These are phyloP conservation scores for Alopecurus myosuroides DNA, from an alignment of 176 grass and related monocot species.

Conservation along the genomic window DNA sequence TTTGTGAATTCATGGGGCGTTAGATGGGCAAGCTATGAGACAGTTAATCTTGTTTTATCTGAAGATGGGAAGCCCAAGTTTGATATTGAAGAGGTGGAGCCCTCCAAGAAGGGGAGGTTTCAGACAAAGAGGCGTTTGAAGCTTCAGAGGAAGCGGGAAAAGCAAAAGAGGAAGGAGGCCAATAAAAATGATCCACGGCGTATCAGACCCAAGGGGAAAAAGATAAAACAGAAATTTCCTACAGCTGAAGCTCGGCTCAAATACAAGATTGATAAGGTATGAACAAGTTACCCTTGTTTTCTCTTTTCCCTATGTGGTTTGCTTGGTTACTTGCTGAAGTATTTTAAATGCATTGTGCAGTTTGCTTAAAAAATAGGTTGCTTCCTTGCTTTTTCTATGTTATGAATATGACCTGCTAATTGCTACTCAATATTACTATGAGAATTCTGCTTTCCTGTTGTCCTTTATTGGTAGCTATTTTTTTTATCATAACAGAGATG, in stretches of 20 bases:
- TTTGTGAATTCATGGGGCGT: slow-evolving; percentile 22
- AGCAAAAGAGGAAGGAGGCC: slow-evolving; percentile 61
- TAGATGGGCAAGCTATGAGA: slow-evolving; percentile 52
- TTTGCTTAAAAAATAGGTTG: not conserved
- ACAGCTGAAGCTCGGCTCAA: slow-evolving; percentile 68
- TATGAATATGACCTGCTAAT: not conserved
- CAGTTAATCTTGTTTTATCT: slow-evolving; percentile 71
- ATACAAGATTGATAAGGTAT: slow-evolving; percentile 94
- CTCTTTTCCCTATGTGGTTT: not conserved
- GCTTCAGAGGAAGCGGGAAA: slow-evolving; percentile 73
- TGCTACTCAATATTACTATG: not conserved
- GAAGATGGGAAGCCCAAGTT: slow-evolving; percentile 81
- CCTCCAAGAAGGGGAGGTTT: slow-evolving; percentile 59
- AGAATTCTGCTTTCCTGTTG: not conserved
- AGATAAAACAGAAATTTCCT: slow-evolving; percentile 76
- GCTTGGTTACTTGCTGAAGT: not conserved
- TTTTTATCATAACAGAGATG: not conserved
- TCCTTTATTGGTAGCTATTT: not conserved
- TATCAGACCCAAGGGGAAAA: slow-evolving; percentile 81
- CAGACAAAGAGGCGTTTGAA: slow-evolving; percentile 80
- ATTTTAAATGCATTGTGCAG: not conserved
- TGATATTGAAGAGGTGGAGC: slow-evolving; percentile 77
- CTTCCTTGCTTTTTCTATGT: not conserved
- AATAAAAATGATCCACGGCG: slow-evolving; percentile 83
- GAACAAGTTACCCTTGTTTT: not conserved